phyloP scores from a whole-genome alignment of 2,329 filamentous ascomycete species.

The Cladobotryum protrusum region DNA sequence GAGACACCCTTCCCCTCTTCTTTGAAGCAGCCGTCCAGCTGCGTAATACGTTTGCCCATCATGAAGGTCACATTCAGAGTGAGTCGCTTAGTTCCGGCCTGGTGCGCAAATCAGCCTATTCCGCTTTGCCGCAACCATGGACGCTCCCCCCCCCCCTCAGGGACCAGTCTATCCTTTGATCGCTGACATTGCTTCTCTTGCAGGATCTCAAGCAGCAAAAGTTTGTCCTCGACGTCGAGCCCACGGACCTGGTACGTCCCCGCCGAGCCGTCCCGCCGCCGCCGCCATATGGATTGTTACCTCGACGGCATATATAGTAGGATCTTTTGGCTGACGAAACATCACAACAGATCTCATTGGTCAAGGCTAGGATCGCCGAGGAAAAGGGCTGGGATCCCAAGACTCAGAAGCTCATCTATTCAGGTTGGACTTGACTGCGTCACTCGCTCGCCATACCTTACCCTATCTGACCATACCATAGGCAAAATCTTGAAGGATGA shows the following conservation, averaged over 20 bases:
- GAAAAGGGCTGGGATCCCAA: constrained; percentile 94
- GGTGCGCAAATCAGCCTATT: background rate
- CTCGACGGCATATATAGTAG: background rate
- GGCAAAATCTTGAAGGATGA: constrained; percentile 98
- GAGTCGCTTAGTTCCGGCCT: constrained; percentile 21
- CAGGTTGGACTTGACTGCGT: constrained; percentile 54
- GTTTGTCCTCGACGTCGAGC: constrained; percentile 93
- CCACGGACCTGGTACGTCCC: constrained; percentile 75
- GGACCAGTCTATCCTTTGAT: background rate
- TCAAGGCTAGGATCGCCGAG: constrained; percentile 86
- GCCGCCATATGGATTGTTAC: constrained; percentile 12
- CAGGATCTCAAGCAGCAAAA: constrained; percentile 98
- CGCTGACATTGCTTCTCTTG: background rate
- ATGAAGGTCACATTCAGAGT: constrained; percentile 68
- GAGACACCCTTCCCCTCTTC: constrained; percentile 4
- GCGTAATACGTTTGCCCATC: constrained; percentile 34
- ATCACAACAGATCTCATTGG: constrained; percentile 62
- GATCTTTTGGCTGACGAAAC: constrained; percentile 7
- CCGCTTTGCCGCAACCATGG: background rate
- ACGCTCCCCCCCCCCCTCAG: too few relatives aligned
- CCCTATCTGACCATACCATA: constrained; percentile 35
- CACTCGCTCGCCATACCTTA: background rate
- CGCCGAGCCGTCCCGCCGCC: constrained; percentile 22
- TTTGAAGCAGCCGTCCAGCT: constrained; percentile 22
- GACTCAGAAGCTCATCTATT: constrained; percentile 95